Evolutionary conservation across 805 yeast species (phyloP).

Genomic region (Cyberlindnera misumaiensis): DNA sequence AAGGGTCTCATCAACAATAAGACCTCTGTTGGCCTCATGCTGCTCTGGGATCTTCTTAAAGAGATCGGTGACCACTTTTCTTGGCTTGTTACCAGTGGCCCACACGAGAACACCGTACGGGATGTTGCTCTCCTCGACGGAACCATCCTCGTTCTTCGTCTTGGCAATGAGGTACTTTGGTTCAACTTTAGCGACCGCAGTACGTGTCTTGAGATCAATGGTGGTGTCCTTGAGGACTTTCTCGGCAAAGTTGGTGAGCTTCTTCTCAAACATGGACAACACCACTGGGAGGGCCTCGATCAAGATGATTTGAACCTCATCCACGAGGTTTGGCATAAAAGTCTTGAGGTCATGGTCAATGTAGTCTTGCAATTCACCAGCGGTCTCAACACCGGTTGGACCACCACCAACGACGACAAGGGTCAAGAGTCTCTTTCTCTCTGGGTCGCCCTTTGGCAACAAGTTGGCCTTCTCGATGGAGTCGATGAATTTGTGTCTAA

Average conservation of each 20-base stretch:
- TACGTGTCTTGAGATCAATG: slow-evolving; percentile 72
- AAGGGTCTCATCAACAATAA: slow-evolving; percentile 70
- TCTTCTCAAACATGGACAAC: slow-evolving; percentile 44
- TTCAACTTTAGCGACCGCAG: slow-evolving; percentile 86
- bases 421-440: slow-evolving; percentile 78
- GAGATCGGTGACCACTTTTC: slow-evolving; percentile 63
- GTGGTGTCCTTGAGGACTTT: slow-evolving; percentile 38
- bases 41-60: slow-evolving; percentile 71
- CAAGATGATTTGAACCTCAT: slow-evolving; percentile 77
- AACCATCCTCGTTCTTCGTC: slow-evolving; percentile 67
- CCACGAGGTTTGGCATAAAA: slow-evolving; percentile 82
- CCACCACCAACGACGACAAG: slow-evolving; percentile 96
- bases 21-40: slow-evolving; percentile 79
- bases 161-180: slow-evolving; percentile 63
- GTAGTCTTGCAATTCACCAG: slow-evolving; percentile 94
- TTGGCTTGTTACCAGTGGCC: slow-evolving; percentile 95
- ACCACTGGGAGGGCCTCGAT: slow-evolving; percentile 91
- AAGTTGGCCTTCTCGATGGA: slow-evolving; percentile 84
- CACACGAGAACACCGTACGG: slow-evolving; percentile 93
- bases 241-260: slow-evolving; percentile 38
- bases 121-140: slow-evolving; percentile 45
- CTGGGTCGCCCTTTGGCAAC: slow-evolving; percentile 70
- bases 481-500: slow-evolving; percentile 77
- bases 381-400: slow-evolving; percentile 96
- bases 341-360: slow-evolving; percentile 83